Conservation (phyloP, 1,139 yeast genomes). For the Candida sojae region DNA sequence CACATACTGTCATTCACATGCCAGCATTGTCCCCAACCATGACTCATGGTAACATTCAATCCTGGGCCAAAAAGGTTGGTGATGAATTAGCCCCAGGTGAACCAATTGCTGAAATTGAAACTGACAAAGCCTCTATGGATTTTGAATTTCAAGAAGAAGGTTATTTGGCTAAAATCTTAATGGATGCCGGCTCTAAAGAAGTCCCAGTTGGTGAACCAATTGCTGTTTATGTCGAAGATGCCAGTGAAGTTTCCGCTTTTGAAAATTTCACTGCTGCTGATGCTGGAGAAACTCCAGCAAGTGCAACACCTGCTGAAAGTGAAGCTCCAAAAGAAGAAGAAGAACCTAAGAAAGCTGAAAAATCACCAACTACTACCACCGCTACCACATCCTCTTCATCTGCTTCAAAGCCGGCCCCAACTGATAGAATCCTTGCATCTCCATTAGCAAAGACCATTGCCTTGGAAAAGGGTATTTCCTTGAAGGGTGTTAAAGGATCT, state of each 20-base stretch:
- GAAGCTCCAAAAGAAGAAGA: constrained; percentile 27
- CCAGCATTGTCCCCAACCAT: constrained; percentile 97
- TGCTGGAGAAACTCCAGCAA: constrained; percentile 61
- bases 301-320: constrained; percentile 37
- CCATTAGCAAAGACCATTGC: constrained; percentile 95
- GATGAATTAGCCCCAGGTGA: constrained; percentile 89
- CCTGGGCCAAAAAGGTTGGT: constrained; percentile 88
- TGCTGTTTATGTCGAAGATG: constrained; percentile 93
- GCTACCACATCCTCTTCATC: constrained; percentile 30
- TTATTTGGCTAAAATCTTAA: constrained; percentile 83
- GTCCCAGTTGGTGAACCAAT: constrained; percentile 93
- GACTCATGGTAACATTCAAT: constrained; percentile 91
- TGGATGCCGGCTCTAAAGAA: constrained; percentile 86
- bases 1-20: constrained; percentile 76
- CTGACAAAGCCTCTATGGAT: constrained; percentile 99
- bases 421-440: constrained; percentile 85
- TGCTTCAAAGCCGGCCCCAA: constrained; percentile 24
- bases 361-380: constrained; percentile 27
- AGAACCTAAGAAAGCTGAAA: constrained; percentile 22
- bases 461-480: constrained; percentile 85
- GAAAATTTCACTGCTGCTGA: constrained; percentile 82
- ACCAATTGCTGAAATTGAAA: constrained; percentile 93
- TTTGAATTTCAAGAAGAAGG: constrained; percentile 99
- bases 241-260: constrained; percentile 83
- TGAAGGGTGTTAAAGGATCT: constrained; percentile 82